Evolutionary conservation across 78 protist genomes (phyloP).

Genomic region (slime mould (Dictyostelium discoideum)): DNA sequence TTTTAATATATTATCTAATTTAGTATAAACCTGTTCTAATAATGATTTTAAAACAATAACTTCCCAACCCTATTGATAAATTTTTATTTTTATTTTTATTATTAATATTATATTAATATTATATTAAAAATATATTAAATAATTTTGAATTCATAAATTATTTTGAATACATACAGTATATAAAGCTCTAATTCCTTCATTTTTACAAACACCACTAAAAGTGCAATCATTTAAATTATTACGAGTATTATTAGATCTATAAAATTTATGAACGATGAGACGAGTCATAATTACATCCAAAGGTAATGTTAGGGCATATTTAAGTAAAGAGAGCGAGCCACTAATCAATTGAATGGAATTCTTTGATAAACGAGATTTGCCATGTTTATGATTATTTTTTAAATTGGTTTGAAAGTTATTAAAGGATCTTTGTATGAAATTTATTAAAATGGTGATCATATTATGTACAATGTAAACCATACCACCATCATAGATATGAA

Average conservation of each 20-base stretch:
- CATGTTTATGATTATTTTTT: not conserved
- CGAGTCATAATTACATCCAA: slow-evolving; percentile 67
- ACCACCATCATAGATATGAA: slow-evolving; percentile 72
- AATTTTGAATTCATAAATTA: too few relatives aligned
- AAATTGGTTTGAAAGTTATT: slow-evolving; percentile 10
- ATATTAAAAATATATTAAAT: not conserved
- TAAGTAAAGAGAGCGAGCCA: not conserved
- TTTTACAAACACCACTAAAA: slow-evolving; percentile 42
- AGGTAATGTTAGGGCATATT: slow-evolving; percentile 57
- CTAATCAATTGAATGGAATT: not conserved
- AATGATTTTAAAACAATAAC: slow-evolving; percentile 42
- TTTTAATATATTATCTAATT: slow-evolving; percentile 23
- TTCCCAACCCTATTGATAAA: slow-evolving; percentile 56
- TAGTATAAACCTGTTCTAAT: slow-evolving; percentile 15
- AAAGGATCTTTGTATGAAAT: slow-evolving; percentile 47
- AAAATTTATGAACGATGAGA: slow-evolving; percentile 54
- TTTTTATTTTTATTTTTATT: too few relatives aligned
- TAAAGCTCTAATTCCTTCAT: slow-evolving; percentile 59
- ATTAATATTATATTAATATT: not conserved
- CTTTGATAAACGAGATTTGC: not conserved
- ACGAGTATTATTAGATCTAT: slow-evolving; percentile 1
- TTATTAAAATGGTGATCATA: slow-evolving; percentile 26
- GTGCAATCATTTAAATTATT: slow-evolving; percentile 39
- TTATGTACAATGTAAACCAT: slow-evolving; percentile 51
- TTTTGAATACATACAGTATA: slow-evolving; percentile 18